Base-by-base conservation (phyloP, 78 protist genomes). In the Goniomonas avonlea region DNA sequence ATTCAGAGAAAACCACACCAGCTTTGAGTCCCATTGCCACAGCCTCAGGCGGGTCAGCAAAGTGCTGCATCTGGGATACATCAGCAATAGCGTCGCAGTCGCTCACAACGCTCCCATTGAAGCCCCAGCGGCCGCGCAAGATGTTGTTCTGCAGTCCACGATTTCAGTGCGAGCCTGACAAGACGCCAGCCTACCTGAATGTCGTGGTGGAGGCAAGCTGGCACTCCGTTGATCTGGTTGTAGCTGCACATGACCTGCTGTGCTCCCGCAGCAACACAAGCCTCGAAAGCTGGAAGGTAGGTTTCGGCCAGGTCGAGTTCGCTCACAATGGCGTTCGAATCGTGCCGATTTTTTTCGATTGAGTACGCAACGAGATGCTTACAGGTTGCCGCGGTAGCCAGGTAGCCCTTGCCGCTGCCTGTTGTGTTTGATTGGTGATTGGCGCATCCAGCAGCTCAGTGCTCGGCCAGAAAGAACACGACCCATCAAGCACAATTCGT, bases 41-140 rank as follows among this genome's bases (percentile, higher is more conserved):
- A 21, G 63, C 63, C 9, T 56, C 63, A 20, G 63, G 8, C 71
- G 71, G 17, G 48, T 9, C 3, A 5, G 71, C 38, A 47, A 38
- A 63, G 71, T 63, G 34, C 56, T 39, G 73, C 32, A 32, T 8
- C 4, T 43, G 2, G 1, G 3, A 7, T 29, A 56, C 47, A 15
- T 21, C 58, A 5, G 4, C 56, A 27, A 73, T n/a, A 5, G 78
- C 78, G 29, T 31, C 78, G 45, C 78, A 73, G 60, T 73, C 78
- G 15, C 38, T n/a, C 31, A 47, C 56, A 13, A 73, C 15, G 13
- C 5, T 4, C 21, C 75, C 48, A 27, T 47, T 13, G 15, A 38
- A 69, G 56, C 75, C 75, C 75, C 80, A 74, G 29, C 2, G 20
- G 7, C 23, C 68, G 34, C 80, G 66, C 45, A 53, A 4, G 31